Percentiles rank a stretch among this genome's conserved stretches.
These are phyloP conservation scores for Lentinula novae-zelandiae DNA, from an alignment of 1,284 basidiomycete genomes.

Conservation along the genomic window DNA sequence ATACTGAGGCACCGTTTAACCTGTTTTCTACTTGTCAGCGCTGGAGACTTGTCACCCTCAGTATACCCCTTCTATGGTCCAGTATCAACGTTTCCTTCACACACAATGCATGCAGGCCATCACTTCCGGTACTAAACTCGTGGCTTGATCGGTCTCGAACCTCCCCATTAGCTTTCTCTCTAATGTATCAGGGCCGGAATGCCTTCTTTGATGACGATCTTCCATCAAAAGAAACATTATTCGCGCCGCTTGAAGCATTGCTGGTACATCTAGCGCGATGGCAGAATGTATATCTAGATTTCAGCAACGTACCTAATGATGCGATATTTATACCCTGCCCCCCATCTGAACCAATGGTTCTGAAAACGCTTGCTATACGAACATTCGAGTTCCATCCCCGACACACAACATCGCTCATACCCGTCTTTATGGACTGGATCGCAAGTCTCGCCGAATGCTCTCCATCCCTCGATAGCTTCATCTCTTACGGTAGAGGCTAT, in stretches of 20 bases:
- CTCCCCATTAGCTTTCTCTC: conserved; percentile 4
- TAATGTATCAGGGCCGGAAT: conserved; percentile 5
- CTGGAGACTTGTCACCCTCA: conserved; percentile 6
- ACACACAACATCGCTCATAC: background rate
- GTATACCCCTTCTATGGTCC: conserved; percentile 6
- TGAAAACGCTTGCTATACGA: background rate
- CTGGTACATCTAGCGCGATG: conserved; percentile 2
- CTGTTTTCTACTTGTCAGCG: conserved; percentile 6
- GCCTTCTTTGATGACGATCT: background rate
- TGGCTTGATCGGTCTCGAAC: conserved; percentile 8
- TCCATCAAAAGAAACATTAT: background rate
- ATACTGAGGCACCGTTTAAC: conserved; percentile 10
- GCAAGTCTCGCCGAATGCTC: background rate
- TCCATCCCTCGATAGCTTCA: background rate
- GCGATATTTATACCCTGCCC: background rate
- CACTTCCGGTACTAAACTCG: conserved; percentile 2
- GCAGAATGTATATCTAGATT: conserved; percentile 7
- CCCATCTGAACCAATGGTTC: background rate
- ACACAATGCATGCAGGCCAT: background rate
- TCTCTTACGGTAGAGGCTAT: background rate
- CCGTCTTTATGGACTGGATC: conserved; percentile 3
- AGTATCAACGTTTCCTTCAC: conserved; percentile 5
- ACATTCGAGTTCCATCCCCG: conserved; percentile 7
- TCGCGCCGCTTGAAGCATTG: background rate
- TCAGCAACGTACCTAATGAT: conserved; percentile 6